A percentile compares a stretch with the other conserved stretches of the same genome.
phyloP scores from a whole-genome alignment of 768 basidiomycete genomes.

The Hygrophoropsis aurantiaca region DNA sequence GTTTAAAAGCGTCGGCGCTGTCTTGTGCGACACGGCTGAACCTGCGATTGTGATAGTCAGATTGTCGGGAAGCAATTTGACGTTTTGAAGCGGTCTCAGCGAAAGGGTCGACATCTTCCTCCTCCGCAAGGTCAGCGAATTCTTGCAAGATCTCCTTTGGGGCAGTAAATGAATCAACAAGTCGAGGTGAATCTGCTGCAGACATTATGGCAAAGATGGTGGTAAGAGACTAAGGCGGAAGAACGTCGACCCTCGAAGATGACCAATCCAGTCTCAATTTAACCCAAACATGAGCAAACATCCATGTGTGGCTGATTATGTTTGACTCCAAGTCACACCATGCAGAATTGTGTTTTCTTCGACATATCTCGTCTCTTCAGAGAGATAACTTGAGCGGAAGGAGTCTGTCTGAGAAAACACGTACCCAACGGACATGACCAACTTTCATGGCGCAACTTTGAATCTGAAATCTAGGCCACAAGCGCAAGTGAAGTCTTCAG shows the following conservation, averaged over 20 bases:
- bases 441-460: too few species aligned
- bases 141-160: slow-evolving; percentile 94
- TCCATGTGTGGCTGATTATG: background rate
- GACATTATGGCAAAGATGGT: slow-evolving; percentile 40
- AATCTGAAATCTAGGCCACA: too few species aligned
- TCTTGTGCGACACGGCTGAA: slow-evolving; percentile 84
- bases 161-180: slow-evolving; percentile 88
- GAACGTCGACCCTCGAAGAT: slow-evolving; percentile 3
- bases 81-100: slow-evolving; percentile 91
- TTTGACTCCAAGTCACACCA: too few species aligned
- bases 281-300: slow-evolving; percentile 24
- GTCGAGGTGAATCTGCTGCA: slow-evolving; percentile 61
- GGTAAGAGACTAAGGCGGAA: slow-evolving; percentile 14
- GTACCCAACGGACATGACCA: too few species aligned
- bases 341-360: too few species aligned
- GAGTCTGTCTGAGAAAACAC: too few species aligned
- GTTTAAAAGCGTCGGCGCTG: slow-evolving; percentile 76
- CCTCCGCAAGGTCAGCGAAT: slow-evolving; percentile 91
- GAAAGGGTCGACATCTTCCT: slow-evolving; percentile 89
- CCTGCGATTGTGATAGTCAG: slow-evolving; percentile 91
- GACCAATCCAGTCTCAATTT: slow-evolving; percentile 27
- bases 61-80: slow-evolving; percentile 91
- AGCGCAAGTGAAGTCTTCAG: too few species aligned
- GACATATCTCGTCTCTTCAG: too few species aligned
- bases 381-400: too few species aligned